These are phyloP conservation scores for Sporothrix dimorphospora DNA, from an alignment of 2,329 filamentous ascomycete species.

Conservation along the genomic window DNA sequence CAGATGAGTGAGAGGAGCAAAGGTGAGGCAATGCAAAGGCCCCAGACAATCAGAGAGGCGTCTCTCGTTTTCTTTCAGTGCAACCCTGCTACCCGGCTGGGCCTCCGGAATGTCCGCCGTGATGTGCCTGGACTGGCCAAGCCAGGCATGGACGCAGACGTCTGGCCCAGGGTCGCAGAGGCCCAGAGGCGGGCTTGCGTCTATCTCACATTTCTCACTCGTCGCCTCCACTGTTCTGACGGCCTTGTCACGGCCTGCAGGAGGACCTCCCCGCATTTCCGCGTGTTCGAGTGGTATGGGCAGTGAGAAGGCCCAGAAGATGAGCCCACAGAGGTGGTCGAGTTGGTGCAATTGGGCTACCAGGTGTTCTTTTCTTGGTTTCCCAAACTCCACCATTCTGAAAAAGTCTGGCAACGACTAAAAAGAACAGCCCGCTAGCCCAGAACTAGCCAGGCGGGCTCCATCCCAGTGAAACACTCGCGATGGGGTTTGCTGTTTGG, in stretches of 20 bases:
- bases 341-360: no score
- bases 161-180: background rate
- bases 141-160: background rate
- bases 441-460: slow-evolving; percentile 20
- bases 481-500: background rate
- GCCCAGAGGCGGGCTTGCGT: background rate
- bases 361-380: slow-evolving; percentile 6
- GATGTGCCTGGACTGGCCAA: slow-evolving; percentile 11
- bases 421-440: slow-evolving; percentile 8
- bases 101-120: slow-evolving; percentile 18
- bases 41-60: background rate
- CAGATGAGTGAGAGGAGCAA: background rate
- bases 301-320: background rate
- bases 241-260: background rate
- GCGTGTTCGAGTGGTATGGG: background rate
- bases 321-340: background rate
- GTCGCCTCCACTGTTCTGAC: background rate
- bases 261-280: slow-evolving; percentile 29
- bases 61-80: background rate
- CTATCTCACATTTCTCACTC: slow-evolving; percentile 1
- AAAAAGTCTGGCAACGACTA: background rate
- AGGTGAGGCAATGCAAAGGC: background rate
- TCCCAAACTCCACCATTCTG: slow-evolving; percentile 3
- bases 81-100: slow-evolving; percentile 21
- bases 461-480: slow-evolving; percentile 31